phyloP scores from a whole-genome alignment of 2,329 filamentous ascomycete genomes.

The Cladosporium sp. region DNA sequence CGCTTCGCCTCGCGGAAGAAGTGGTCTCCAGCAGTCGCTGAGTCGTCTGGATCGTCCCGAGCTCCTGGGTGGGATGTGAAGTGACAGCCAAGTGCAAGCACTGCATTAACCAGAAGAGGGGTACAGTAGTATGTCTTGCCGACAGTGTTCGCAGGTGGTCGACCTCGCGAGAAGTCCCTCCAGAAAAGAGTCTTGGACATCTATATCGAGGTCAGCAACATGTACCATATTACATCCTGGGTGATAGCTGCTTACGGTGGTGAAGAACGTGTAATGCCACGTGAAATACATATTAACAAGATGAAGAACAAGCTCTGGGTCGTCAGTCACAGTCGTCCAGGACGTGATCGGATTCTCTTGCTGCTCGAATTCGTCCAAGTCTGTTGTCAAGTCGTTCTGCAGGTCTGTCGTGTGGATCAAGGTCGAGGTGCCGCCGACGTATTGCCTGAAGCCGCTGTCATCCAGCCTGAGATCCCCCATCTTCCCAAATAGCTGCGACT shows the following conservation, averaged over 20 bases:
- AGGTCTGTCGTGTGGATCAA: slow-evolving; percentile 73
- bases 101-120: slow-evolving; percentile 85
- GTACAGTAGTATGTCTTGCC: slow-evolving; percentile 77
- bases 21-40: slow-evolving; percentile 86
- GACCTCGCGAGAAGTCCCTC: slow-evolving; percentile 76
- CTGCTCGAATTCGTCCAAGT: slow-evolving; percentile 48
- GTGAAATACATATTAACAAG: slow-evolving; percentile 97
- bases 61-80: slow-evolving; percentile 78
- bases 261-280: slow-evolving; percentile 97
- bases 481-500: slow-evolving; percentile 83
- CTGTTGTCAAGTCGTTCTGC: slow-evolving; percentile 38
- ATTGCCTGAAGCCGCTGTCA: slow-evolving; percentile 83
- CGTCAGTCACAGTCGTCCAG: slow-evolving; percentile 84
- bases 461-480: slow-evolving; percentile 82
- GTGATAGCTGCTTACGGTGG: slow-evolving; percentile 36
- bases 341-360: slow-evolving; percentile 72
- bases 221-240: not conserved
- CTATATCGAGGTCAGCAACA: slow-evolving; percentile 46
- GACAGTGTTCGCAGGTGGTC: slow-evolving; percentile 50
- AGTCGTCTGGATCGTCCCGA: slow-evolving; percentile 69
- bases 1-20: slow-evolving; percentile 94
- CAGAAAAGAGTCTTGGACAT: slow-evolving; percentile 85
- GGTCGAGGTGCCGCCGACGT: slow-evolving; percentile 92
- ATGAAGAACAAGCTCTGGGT: slow-evolving; percentile 76
- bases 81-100: slow-evolving; percentile 89